phyloP scores from a whole-genome alignment of 352 stramenopile genomes.

The Globisporangium cederbergense region DNA sequence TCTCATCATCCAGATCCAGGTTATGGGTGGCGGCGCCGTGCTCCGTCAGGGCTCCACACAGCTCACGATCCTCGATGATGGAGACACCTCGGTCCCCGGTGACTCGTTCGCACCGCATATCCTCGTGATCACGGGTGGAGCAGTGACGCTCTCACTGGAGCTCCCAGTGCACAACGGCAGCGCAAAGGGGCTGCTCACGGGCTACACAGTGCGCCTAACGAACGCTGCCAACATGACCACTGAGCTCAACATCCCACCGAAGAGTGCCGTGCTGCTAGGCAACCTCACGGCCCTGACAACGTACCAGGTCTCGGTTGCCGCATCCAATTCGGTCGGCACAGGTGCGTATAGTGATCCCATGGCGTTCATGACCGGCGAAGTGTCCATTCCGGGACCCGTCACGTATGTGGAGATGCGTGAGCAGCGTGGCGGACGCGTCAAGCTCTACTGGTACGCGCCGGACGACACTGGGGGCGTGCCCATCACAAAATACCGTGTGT shows the following conservation, averaged over 20 bases:
- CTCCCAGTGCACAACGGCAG: conserved; percentile 55
- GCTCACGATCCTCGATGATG: conserved; percentile 57
- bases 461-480: conserved; percentile 47
- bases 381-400: conserved; percentile 33
- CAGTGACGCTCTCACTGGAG: conserved; percentile 24
- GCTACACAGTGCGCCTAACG: conserved; percentile 35
- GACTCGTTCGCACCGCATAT: conserved; percentile 21
- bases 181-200: conserved; percentile 24
- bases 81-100: conserved; percentile 38
- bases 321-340: conserved; percentile 24
- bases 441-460: conserved; percentile 37
- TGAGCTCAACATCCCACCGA: conserved; percentile 19
- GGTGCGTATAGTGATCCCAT: conserved; percentile 32
- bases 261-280: conserved; percentile 18
- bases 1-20: conserved; percentile 34
- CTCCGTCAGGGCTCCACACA: conserved; percentile 12
- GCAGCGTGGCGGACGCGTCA: conserved; percentile 37
- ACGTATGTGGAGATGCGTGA: conserved; percentile 16
- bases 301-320: conserved; percentile 44
- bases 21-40: conserved; percentile 26
- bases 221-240: conserved; percentile 7
- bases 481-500: conserved; percentile 62
- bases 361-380: conserved; percentile 34
- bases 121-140: conserved; percentile 34
- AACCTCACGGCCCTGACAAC: conserved; percentile 27